These are phyloP conservation scores for Hericium coralloides DNA, from an alignment of 768 basidiomycete species.

Conservation along the genomic window DNA sequence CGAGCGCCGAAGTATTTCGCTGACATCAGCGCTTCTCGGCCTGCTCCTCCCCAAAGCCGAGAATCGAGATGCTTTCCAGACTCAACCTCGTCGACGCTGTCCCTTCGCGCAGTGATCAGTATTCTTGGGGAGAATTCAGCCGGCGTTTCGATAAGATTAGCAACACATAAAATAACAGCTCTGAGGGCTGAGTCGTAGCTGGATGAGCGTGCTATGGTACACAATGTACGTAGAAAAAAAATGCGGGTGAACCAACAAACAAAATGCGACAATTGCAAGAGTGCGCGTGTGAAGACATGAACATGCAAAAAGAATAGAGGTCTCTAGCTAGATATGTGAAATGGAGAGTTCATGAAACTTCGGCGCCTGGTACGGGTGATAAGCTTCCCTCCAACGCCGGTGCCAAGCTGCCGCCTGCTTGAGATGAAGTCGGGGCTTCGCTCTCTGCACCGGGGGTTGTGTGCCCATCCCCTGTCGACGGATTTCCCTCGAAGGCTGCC, in stretches of 20 bases:
- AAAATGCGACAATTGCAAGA: background rate
- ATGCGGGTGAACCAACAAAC: background rate
- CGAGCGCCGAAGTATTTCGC: background rate
- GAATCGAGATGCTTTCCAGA: background rate
- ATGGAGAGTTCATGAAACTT: constrained; percentile 16
- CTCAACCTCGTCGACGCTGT: background rate
- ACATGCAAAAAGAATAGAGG: constrained; percentile 10
- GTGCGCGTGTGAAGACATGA: background rate
- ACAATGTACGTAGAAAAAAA: background rate
- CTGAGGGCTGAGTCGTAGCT: background rate
- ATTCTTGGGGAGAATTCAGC: background rate
- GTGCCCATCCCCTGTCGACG: background rate
- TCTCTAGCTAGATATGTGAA: constrained; percentile 1
- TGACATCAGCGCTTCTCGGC: too few species aligned
- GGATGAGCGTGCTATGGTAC: background rate
- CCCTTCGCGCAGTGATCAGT: background rate
- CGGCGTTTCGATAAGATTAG: background rate
- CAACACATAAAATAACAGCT: background rate
- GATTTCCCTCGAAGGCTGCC: background rate
- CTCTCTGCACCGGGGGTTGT: background rate
- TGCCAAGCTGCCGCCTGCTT: constrained; percentile 19
- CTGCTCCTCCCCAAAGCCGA: background rate
- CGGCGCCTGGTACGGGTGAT: constrained; percentile 33
- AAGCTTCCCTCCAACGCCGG: constrained; percentile 31
- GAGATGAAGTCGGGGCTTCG: constrained; percentile 9